A percentile compares a stretch with the other conserved stretches of the same genome.
Evolutionary conservation across 441 rosid genomes (phyloP).

Genomic region (Erodium texanum): DNA sequence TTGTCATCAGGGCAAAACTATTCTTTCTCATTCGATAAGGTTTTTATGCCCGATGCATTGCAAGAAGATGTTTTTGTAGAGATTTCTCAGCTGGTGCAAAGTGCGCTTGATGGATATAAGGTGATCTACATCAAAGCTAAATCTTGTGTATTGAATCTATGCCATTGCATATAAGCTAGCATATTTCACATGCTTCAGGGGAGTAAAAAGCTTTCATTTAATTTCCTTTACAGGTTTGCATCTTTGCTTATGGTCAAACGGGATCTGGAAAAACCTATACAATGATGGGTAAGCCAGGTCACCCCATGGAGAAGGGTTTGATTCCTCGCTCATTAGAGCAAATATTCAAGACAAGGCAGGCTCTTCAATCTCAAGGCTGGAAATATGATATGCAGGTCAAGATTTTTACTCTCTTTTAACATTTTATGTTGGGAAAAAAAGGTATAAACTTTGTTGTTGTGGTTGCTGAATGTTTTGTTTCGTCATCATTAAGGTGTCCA

Average conservation of each 20-base stretch:
- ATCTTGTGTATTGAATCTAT: neutral
- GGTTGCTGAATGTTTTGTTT: neutral
- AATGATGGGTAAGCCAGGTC: slow-evolving; percentile 24
- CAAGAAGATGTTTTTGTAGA: slow-evolving; percentile 50
- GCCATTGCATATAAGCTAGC: too few species aligned
- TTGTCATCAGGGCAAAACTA: slow-evolving; percentile 34
- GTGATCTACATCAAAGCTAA: slow-evolving; percentile 22
- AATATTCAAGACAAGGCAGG: slow-evolving; percentile 22
- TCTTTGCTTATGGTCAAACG: slow-evolving; percentile 26
- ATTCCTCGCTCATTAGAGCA: slow-evolving; percentile 24
- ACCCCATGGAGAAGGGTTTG: slow-evolving; percentile 18
- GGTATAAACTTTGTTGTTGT: neutral
- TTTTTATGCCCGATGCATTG: slow-evolving; percentile 34
- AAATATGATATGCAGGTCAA: slow-evolving; percentile 23
- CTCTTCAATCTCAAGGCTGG: slow-evolving; percentile 23
- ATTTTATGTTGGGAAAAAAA: neutral
- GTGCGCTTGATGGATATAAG: slow-evolving; percentile 68
- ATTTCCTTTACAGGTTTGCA: slow-evolving; percentile 15
- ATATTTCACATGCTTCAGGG: neutral
- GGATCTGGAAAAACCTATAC: slow-evolving; percentile 26
- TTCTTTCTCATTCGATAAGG: slow-evolving; percentile 45
- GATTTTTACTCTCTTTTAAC: neutral
- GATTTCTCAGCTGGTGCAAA: slow-evolving; percentile 53
- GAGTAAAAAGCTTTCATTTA: neutral
- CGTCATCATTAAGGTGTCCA: slow-evolving; percentile 18